phyloP scores from a whole-genome alignment of 805 yeast genomes.

The Cyberlindnera mycetangii region DNA sequence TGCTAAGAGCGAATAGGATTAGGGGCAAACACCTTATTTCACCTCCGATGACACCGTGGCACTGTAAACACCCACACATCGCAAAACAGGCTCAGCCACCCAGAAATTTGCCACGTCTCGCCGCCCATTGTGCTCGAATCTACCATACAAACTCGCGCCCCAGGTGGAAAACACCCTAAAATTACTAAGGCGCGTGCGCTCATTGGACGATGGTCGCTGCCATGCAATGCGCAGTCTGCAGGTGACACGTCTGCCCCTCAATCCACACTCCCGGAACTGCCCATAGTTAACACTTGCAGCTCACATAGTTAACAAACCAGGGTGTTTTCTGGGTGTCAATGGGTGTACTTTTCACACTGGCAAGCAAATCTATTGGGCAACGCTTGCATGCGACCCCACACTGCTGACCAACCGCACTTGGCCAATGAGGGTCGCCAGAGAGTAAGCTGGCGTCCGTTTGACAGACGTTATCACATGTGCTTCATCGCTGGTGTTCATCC shows the following conservation, averaged over 20 bases:
- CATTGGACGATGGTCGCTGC: constrained; percentile 6
- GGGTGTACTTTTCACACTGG: background rate
- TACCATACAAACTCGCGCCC: constrained; percentile 1
- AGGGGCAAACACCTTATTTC: constrained; percentile 11
- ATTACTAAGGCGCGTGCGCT: constrained; percentile 8
- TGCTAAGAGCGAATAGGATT: constrained; percentile 2
- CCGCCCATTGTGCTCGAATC: background rate
- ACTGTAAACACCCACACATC: background rate
- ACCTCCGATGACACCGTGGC: background rate
- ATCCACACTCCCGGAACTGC: background rate
- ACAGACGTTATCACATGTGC: background rate
- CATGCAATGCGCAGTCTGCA: constrained; percentile 2
- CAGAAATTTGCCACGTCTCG: too few relatives aligned
- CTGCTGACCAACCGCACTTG: background rate
- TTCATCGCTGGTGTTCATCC: background rate
- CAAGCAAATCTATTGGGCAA: constrained; percentile 7
- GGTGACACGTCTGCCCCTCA: constrained; percentile 2
- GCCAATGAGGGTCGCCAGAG: constrained; percentile 10
- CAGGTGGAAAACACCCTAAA: constrained; percentile 11
- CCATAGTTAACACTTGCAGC: constrained; percentile 13
- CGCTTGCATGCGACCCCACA: constrained; percentile 5
- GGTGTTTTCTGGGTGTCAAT: constrained; percentile 19
- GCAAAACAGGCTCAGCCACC: background rate
- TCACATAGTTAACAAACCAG: constrained; percentile 12
- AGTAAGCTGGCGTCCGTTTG: constrained; percentile 4